Evolutionary conservation across 108 stramenopile species (phyloP), one percentile per base, ranked within the genome.

Genomic region (Cyclotella atomus): DNA sequence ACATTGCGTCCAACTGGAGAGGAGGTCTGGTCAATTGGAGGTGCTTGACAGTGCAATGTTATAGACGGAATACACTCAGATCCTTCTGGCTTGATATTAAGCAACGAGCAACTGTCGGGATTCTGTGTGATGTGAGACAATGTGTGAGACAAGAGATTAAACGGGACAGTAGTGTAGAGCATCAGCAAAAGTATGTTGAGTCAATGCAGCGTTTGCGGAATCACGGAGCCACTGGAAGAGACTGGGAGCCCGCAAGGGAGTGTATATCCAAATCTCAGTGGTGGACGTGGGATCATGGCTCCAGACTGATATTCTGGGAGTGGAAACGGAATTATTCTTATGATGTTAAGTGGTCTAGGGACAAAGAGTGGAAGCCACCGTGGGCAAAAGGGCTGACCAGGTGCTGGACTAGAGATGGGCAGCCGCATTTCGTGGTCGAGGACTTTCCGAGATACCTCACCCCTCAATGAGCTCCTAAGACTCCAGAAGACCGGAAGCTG

Each of bases 241-340:
- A 55, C 28, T 55, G 54, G 54, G 54, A 55, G 25, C 28, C 28
- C 7, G 54, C 54, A 6, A 29, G 44, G 17, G 81, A 78, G 45
- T 72, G 64, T 16, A 54, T 82, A 6, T 0, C 8, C 6, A 71
- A 61, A 2, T 53, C 66, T 15, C 21, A 57, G 2, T 85, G 79
- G 79, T 85, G 73, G 68, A 72, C 77, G 1, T 85, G 84, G 84
- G 23, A 55, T 28, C 76, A 38, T 10, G 84, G 84, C 15, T 81
- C 71, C 34, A 7, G 45, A 1, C 63, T 47, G 17, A 56, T 85
- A 38, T 81, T 81, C 38, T 85, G 84, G 84, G 65, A 65, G 21
- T 82, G 80, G 77, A 73, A 68, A 21, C 75, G 76, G 77, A 70
- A 65, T 30, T 23, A 21, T 0, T 8, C 12, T 17, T 77, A 53